These are phyloP conservation scores for Ceratocystis ficicola DNA, from an alignment of 2,329 filamentous ascomycete species.

Conservation along the genomic window DNA sequence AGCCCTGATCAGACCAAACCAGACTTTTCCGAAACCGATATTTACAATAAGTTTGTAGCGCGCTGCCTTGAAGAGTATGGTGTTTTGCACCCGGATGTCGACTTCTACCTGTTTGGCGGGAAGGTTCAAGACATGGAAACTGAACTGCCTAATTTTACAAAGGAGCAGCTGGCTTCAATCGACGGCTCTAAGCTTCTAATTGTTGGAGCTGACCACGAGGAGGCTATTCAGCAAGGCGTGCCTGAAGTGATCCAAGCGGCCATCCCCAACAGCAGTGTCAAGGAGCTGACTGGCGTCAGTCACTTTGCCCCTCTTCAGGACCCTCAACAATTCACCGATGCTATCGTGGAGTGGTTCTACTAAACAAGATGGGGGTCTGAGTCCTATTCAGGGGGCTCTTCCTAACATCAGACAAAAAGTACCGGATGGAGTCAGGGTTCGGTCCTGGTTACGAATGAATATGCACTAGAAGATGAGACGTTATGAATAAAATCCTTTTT, in stretches of 20 bases:
- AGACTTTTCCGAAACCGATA: constrained; percentile 28
- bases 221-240: constrained; percentile 33
- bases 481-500: neutral
- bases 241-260: constrained; percentile 29
- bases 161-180: constrained; percentile 27
- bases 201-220: constrained; percentile 29
- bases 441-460: neutral
- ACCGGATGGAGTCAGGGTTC: neutral
- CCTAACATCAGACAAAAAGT: neutral
- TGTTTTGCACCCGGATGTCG: constrained; percentile 29
- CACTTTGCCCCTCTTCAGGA: constrained; percentile 36
- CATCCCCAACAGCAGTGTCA: constrained; percentile 31
- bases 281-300: constrained; percentile 31
- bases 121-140: constrained; percentile 32
- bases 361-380: constrained; percentile 3
- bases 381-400: neutral
- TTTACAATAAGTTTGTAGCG: constrained; percentile 30
- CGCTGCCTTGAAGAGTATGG: constrained; percentile 31
- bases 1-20: constrained; percentile 30
- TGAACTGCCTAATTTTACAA: constrained; percentile 29
- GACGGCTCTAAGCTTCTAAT: constrained; percentile 28
- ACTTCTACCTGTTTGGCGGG: constrained; percentile 31
- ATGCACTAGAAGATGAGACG: neutral
- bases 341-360: constrained; percentile 28
- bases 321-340: constrained; percentile 29